Conservation (phyloP, 2,329 filamentous ascomycete genomes). For the Gliomastix tumulicola region DNA sequence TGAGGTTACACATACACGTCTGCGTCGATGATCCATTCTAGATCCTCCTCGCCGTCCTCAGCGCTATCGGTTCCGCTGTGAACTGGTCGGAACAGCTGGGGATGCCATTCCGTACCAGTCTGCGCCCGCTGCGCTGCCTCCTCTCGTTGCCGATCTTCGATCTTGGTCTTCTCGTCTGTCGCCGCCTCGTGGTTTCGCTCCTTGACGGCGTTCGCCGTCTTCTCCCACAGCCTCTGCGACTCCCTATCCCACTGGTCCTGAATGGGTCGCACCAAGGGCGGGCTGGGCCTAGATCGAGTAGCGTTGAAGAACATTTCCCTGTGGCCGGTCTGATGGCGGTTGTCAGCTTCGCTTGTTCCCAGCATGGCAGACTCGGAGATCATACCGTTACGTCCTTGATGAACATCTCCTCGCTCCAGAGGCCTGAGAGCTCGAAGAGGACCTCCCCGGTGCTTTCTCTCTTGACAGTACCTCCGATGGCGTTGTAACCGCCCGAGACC, state of each 20-base stretch:
- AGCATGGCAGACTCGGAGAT: neutral
- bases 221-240: conserved; percentile 81
- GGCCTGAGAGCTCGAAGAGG: conserved; percentile 84
- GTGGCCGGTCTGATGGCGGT: conserved; percentile 81
- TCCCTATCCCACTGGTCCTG: conserved; percentile 85
- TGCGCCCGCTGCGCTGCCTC: conserved; percentile 76
- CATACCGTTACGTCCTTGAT: conserved; percentile 75
- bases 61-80: conserved; percentile 61
- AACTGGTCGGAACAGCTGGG: conserved; percentile 74
- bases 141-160: conserved; percentile 86
- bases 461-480: conserved; percentile 86
- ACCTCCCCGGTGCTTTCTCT: conserved; percentile 80
- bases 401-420: conserved; percentile 94
- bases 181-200: conserved; percentile 81
- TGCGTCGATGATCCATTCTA: conserved; percentile 94
- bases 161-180: conserved; percentile 92
- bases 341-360: too few species aligned
- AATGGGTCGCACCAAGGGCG: conserved; percentile 67
- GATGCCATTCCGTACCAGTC: conserved; percentile 79
- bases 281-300: conserved; percentile 65
- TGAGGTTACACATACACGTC: conserved; percentile 63
- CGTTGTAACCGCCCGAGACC: conserved; percentile 93
- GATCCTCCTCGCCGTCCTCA: conserved; percentile 77
- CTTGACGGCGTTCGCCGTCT: conserved; percentile 74
- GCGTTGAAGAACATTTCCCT: conserved; percentile 90